Base-by-base conservation (phyloP, 108 stramenopile genomes). In the Fragilaria radians region DNA sequence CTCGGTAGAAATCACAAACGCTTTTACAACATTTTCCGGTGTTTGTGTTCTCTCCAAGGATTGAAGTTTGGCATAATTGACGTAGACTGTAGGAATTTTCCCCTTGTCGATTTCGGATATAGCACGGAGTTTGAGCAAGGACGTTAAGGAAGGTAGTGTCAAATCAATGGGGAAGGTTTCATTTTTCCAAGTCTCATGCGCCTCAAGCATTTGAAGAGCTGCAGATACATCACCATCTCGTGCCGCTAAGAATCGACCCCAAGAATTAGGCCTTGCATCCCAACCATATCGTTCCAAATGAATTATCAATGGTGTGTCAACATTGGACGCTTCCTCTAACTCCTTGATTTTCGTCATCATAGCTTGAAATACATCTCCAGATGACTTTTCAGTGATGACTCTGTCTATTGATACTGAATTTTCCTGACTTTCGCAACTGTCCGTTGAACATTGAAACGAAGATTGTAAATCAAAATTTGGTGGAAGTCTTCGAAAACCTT, bases 1-100 rank as follows among this genome's bases (percentile, higher is more conserved):
- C 46, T 91, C 89, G 0, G 86, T 91, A 48, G 78, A 91, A 25
- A 91, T 70, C 17, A 91, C 73, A 67, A 91, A 91, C 32, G 82
- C 85, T 34, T 79, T 71, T n/a, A 74, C 68, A 28, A 91, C 86
- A 68, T 87, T 77, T 25, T 78, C 63, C 0, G 78, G 47, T 28
- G 78, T 68, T 2, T 75, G 36, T 9, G 60, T 58, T 25, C 77
- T 71, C 29, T 70, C 70, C 46, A 79, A 22, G 18, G 9, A 18
- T 54, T 78, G 82, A 23, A 91, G 67, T 48, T 79, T 84, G 9
- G 81, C 69, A 62, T 80, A 91, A 61, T 91, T 83, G 58, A 91
- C 80, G 48, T 91, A 91, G 21, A 91, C 89, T 9, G 74, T 78
- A 0, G 89, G 81, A 27, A 28, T 27, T 7, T 49, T 23, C n/a